Base-by-base conservation (phyloP, 2,329 filamentous ascomycete genomes). In the Byssoonygena ceratinophila region DNA sequence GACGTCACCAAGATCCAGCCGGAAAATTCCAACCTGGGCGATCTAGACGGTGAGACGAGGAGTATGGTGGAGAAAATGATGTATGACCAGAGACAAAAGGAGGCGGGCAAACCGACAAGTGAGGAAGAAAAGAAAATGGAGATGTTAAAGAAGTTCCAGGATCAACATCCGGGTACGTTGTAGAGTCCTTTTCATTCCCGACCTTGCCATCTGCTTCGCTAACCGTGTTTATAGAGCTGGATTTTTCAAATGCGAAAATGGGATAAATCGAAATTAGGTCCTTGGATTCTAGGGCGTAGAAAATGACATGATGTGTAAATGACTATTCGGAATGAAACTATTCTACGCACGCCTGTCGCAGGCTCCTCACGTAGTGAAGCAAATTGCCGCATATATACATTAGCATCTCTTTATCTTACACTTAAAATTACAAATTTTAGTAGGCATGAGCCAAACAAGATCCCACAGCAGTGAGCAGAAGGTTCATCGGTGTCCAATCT, bases 61-160 rank as follows among this genome's bases (percentile, higher is more conserved):
- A 80, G 83, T 54, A 97, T 98, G 91, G 92, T 98, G 41, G 92
- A 98, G 81, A 98, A 98, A 81, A 98, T 98, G 92, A 98, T 98
- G 92, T 98, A 80, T 64, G 92, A 98, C 74, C 92, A 98, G 77
- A 78, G 86, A 60, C 90, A 97, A 75, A 98, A 98, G 81, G 90
- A 97, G 75, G 75, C 79, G 70, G 92, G 92, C 3, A 78, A 85
- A 69, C 87, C 89, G 44, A 89, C 84, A 11, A 94, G 87, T 59
- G 92, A 97, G 60, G 92, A 98, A 75, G 83, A 94, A 78, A 87
- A 90, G 77, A 97, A 97, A 79, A 72, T 82, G 66, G 91, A 98
- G 52, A 84, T 98, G 62, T 73, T 98, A 66, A 85, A 87, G 73
- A 88, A 94, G 74, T 97, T 98, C 73, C 85, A 96, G 79, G 76